phyloP scores from a whole-genome alignment of 192 early-diverging fungal genomes.

The Backusella sp. region DNA sequence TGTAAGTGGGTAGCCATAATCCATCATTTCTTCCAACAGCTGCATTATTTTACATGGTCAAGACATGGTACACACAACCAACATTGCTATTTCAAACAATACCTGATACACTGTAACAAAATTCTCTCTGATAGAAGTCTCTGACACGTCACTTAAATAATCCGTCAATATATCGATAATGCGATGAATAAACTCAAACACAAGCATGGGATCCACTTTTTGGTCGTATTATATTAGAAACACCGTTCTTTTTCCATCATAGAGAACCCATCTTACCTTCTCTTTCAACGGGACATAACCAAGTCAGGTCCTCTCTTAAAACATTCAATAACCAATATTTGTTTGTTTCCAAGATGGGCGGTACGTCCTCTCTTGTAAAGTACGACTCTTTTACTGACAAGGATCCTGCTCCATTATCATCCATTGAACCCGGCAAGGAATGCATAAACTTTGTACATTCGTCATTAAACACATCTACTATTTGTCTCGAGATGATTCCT shows the following conservation, averaged over 20 bases:
- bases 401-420: slow-evolving; percentile 2
- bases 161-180: slow-evolving; percentile 76
- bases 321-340: slow-evolving; percentile 67
- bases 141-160: slow-evolving; percentile 83
- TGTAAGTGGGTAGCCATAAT: slow-evolving; percentile 85
- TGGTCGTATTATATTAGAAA: background rate
- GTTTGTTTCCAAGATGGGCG: slow-evolving; percentile 62
- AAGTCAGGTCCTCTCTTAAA: slow-evolving; percentile 70
- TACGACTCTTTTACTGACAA: slow-evolving; percentile 28
- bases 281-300: slow-evolving; percentile 67
- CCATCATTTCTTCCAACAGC: slow-evolving; percentile 93
- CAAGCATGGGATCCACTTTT: slow-evolving; percentile 74
- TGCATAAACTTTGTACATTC: slow-evolving; percentile 54
- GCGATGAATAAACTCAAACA: slow-evolving; percentile 84
- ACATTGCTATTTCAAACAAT: background rate
- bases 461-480: slow-evolving; percentile 64
- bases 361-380: slow-evolving; percentile 54
- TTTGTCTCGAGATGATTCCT: slow-evolving; percentile 55
- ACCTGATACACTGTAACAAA: slow-evolving; percentile 90
- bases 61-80: background rate
- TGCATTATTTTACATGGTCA: slow-evolving; percentile 29
- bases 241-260: background rate
- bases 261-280: slow-evolving; percentile 60
- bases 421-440: slow-evolving; percentile 39
- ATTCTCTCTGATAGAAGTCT: slow-evolving; percentile 85